Conservation (phyloP, 1,284 basidiomycete genomes). For the Malassezia furfur region DNA sequence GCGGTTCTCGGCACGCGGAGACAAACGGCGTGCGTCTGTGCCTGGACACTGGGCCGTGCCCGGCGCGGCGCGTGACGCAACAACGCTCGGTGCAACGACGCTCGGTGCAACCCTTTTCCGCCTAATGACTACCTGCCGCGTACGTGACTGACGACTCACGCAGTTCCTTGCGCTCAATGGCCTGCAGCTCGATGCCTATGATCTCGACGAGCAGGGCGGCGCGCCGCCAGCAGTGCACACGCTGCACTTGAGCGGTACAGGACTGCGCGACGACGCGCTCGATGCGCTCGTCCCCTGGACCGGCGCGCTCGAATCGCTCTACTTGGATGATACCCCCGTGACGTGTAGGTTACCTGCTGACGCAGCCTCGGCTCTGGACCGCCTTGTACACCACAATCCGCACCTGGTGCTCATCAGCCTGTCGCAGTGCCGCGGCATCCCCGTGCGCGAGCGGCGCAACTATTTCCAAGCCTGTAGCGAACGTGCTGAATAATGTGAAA, state of each 20-base stretch:
- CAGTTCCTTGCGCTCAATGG: slow-evolving; percentile 2
- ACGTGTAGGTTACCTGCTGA: background rate
- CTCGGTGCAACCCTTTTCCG: background rate
- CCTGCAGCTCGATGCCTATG: background rate
- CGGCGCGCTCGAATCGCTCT: background rate
- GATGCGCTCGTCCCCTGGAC: slow-evolving; percentile 7
- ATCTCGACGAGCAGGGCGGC: background rate
- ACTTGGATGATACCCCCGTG: slow-evolving; percentile 15
- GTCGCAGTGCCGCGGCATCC: slow-evolving; percentile 18
- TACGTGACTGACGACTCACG: background rate
- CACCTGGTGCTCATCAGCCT: slow-evolving; percentile 7
- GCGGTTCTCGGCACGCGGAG: slow-evolving; percentile 6
- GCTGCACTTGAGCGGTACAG: background rate
- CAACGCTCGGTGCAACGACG: background rate
- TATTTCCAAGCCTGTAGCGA: background rate
- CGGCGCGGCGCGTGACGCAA: background rate
- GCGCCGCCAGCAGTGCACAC: background rate
- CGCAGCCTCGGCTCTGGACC: slow-evolving; percentile 1
- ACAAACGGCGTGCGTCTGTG: slow-evolving; percentile 8
- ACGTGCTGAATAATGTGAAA: background rate
- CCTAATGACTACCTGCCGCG: background rate
- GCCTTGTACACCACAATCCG: slow-evolving; percentile 7
- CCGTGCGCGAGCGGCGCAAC: slow-evolving; percentile 11
- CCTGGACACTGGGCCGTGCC: slow-evolving; percentile 12
- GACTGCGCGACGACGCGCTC: slow-evolving; percentile 7